phyloP scores from a whole-genome alignment of 140 eudicot genomes.

The Oenanthe javanica region DNA sequence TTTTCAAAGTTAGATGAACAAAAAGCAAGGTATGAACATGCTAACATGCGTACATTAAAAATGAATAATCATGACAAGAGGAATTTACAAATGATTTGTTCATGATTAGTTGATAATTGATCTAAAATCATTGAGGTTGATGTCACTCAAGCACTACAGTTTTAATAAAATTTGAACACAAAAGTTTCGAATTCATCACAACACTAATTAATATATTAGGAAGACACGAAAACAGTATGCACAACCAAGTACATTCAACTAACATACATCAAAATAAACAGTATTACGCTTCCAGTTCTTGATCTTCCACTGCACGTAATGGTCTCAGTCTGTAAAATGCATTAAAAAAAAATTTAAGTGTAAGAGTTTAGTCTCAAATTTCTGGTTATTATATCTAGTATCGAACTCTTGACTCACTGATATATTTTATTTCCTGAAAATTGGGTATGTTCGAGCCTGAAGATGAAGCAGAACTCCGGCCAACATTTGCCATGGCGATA shows the following conservation, averaged over 20 bases:
- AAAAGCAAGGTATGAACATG: conserved; percentile 9
- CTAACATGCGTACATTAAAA: neutral
- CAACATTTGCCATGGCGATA: neutral
- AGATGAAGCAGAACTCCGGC: neutral
- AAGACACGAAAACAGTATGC: neutral
- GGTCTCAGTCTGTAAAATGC: neutral
- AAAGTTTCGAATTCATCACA: too few relatives aligned
- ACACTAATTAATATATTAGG: too few relatives aligned
- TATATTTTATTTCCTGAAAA: neutral
- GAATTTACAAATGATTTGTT: too few relatives aligned
- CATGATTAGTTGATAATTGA: neutral
- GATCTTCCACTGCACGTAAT: neutral
- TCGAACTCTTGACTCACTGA: neutral
- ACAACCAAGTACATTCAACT: neutral
- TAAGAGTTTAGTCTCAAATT: neutral
- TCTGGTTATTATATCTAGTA: neutral
- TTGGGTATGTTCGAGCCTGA: neutral
- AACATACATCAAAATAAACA: neutral
- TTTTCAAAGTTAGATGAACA: neutral
- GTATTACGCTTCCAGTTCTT: neutral
- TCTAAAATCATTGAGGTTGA: neutral
- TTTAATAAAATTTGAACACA: too few relatives aligned
- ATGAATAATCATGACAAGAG: too few relatives aligned
- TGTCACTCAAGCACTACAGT: too few relatives aligned
- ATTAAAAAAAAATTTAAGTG: too few relatives aligned